A percentile compares a stretch with the other conserved stretches of the same genome.
Evolutionary conservation across 208 protist species (phyloP).

Genomic region (Trypanosoma conorhini): DNA sequence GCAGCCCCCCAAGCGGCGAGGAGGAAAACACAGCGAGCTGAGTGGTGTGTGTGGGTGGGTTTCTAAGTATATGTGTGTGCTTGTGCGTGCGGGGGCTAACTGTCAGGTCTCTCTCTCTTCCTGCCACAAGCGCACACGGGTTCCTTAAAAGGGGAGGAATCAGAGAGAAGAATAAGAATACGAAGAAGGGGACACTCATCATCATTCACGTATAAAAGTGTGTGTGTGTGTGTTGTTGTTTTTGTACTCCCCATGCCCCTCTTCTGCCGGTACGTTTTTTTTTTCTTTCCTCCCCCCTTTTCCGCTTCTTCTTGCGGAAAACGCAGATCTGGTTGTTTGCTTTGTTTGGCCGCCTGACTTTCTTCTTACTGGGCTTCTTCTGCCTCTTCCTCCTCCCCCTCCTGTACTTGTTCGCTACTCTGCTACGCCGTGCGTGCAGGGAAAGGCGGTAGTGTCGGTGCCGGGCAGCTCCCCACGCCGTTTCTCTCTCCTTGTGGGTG

Average conservation of each 20-base stretch:
- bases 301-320: background rate
- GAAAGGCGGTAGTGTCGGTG: too few relatives aligned
- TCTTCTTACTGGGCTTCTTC: background rate
- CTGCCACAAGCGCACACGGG: background rate
- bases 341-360: background rate
- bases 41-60: background rate
- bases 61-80: background rate
- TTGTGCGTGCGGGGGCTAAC: background rate
- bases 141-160: background rate
- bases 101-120: background rate
- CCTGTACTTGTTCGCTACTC: conserved; percentile 7
- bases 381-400: too few relatives aligned
- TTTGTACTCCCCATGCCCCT: too few relatives aligned
- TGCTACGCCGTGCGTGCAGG: background rate
- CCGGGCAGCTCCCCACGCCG: background rate
- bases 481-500: background rate
- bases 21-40: conserved; percentile 4
- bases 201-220: background rate
- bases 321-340: background rate
- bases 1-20: background rate
- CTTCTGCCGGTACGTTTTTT: too few relatives aligned
- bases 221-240: conserved; percentile 12
- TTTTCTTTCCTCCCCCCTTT: too few relatives aligned
- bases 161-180: background rate
- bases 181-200: background rate